Conservation (phyloP, 768 basidiomycete genomes). For the Termitomyces sp. region DNA sequence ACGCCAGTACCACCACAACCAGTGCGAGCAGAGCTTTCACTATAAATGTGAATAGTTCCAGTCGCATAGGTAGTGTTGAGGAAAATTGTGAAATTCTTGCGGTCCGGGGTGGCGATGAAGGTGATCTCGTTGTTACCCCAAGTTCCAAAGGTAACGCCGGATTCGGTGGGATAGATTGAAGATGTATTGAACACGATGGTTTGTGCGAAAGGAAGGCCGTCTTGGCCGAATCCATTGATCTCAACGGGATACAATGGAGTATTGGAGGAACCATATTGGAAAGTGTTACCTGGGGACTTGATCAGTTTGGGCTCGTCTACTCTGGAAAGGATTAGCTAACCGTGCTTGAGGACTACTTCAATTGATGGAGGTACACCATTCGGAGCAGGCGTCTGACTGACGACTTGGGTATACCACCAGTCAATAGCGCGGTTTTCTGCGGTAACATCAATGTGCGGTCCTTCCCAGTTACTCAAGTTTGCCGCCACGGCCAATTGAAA, state of each 20-base stretch:
- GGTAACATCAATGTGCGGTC: slow-evolving; percentile 15
- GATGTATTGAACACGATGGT: slow-evolving; percentile 14
- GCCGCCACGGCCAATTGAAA: slow-evolving; percentile 19
- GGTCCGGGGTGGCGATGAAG: slow-evolving; percentile 4
- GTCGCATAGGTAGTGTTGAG: slow-evolving; percentile 12
- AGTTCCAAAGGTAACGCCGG: slow-evolving; percentile 8
- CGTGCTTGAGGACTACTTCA: slow-evolving; percentile 18
- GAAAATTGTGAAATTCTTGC: slow-evolving; percentile 6
- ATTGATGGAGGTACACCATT: slow-evolving; percentile 17
- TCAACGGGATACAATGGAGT: slow-evolving; percentile 14
- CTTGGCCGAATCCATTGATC: slow-evolving; percentile 15
- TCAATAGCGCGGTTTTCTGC: slow-evolving; percentile 15
- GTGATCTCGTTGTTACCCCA: slow-evolving; percentile 17
- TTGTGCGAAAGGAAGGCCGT: slow-evolving; percentile 14
- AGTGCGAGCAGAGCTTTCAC: slow-evolving; percentile 13
- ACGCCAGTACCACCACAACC: slow-evolving; percentile 12
- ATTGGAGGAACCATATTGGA: slow-evolving; percentile 13
- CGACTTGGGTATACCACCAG: slow-evolving; percentile 19
- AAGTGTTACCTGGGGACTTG: slow-evolving; percentile 15
- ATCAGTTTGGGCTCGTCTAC: not conserved
- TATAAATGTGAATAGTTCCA: slow-evolving; percentile 11
- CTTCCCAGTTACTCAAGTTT: slow-evolving; percentile 14
- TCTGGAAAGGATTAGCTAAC: not conserved
- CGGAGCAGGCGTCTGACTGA: slow-evolving; percentile 13
- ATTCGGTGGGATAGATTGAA: not conserved